A percentile compares a stretch with the other conserved stretches of the same genome.
Conservation (phyloP, 176 grass and related monocot genomes). For the Secale cereale region DNA sequence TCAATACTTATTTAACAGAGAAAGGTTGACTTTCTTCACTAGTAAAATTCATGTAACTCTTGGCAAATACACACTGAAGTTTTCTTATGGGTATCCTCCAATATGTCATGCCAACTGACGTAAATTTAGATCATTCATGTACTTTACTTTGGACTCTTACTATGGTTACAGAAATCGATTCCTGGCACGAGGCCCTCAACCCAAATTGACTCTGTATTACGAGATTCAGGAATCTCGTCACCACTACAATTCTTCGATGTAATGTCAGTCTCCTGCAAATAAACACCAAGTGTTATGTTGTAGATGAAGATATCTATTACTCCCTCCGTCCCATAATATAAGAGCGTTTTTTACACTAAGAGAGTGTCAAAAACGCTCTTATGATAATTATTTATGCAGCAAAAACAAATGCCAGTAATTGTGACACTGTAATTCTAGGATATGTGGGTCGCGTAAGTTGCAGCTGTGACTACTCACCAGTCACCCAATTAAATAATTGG, state of each 20-base stretch:
- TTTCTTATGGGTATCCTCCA: neutral
- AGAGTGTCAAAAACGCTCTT: too few relatives aligned
- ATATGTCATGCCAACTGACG: neutral
- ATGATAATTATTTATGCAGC: too few relatives aligned
- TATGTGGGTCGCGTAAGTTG: neutral
- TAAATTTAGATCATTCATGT: neutral
- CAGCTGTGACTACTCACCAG: neutral
- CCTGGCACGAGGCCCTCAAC: slow-evolving; percentile 88
- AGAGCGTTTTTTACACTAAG: too few relatives aligned
- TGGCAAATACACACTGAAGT: neutral
- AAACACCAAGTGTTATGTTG: neutral
- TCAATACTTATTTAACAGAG: neutral
- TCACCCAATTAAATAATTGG: neutral
- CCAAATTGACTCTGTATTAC: slow-evolving; percentile 62
- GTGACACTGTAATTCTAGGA: neutral
- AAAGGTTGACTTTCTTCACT: neutral
- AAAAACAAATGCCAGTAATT: neutral
- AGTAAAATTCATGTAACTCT: neutral
- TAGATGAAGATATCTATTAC: neutral
- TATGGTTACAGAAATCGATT: slow-evolving; percentile 97
- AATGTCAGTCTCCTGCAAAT: slow-evolving; percentile 42
- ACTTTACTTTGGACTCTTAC: slow-evolving; percentile 39
- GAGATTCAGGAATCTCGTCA: slow-evolving; percentile 35
- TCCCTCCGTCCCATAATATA: too few relatives aligned
- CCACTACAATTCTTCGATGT: slow-evolving; percentile 28